Conservation (phyloP, 2,329 filamentous ascomycete genomes). For the Xylariaceae sp. region DNA sequence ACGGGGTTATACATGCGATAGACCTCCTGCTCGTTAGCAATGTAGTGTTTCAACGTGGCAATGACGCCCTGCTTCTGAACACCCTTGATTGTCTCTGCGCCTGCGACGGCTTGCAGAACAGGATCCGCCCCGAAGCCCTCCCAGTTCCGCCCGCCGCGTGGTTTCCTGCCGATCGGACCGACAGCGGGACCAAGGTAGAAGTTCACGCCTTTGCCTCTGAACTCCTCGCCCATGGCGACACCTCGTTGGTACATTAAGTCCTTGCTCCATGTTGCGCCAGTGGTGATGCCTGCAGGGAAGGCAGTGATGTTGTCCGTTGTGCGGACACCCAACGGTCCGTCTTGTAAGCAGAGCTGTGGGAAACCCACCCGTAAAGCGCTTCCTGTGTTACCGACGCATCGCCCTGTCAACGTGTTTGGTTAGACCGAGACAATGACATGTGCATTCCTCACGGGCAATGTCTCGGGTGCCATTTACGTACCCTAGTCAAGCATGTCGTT, state of each 20-base stretch:
- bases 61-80: constrained; percentile 54
- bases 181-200: constrained; percentile 66
- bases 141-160: constrained; percentile 68
- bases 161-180: constrained; percentile 66
- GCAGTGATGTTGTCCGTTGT: constrained; percentile 70
- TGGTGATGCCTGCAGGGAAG: constrained; percentile 74
- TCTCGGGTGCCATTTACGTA: constrained; percentile 13
- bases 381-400: constrained; percentile 72
- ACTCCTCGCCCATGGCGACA: constrained; percentile 64
- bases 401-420: constrained; percentile 35
- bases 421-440: constrained; percentile 3
- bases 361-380: constrained; percentile 66
- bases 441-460: neutral
- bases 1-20: constrained; percentile 52
- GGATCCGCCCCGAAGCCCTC: constrained; percentile 70
- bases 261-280: constrained; percentile 71
- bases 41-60: constrained; percentile 52
- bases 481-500: constrained; percentile 21
- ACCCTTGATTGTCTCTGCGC: constrained; percentile 48
- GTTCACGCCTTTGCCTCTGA: constrained; percentile 67
- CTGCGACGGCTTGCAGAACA: constrained; percentile 52
- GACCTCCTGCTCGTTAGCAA: constrained; percentile 49
- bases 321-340: constrained; percentile 65
- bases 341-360: constrained; percentile 65
- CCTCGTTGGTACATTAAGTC: constrained; percentile 63